Evolutionary conservation across 257 asterid genomes (phyloP), one percentile per base, ranked within the genome.

Genomic region (Knoxia roxburghii): DNA sequence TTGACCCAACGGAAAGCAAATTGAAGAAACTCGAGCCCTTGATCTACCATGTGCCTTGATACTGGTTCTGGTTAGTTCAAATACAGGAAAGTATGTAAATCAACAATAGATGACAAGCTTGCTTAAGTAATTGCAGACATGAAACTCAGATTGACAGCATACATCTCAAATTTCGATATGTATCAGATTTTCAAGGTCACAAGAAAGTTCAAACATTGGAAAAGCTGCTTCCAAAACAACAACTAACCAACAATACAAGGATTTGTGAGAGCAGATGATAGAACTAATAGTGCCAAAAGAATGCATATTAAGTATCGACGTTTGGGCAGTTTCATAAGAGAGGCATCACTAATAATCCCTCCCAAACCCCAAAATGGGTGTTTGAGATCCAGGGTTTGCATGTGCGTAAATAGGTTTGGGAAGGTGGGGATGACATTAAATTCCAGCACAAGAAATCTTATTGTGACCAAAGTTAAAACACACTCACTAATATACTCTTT

Each of bases 1-100:
- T 94, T 94, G 84, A 90, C 92, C 99, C 99, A 94, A 73, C 99
- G 96, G 85, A 94, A 94, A 71, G 99, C 87, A 83, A 94, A 94
- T 73, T 94, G 99, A 73, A 94, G 99, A 84, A 90, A 94, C 56
- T 94, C 97, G 68, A 94, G 99, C 70, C 99, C 99, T 81, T 94
- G 93, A 27, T 94, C 95, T 84, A 88, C 96, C 83, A 91, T 83
- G 85, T 87, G 98, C 72, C 76, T 87, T 60, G 85, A 83, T 54
- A 91, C 83, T 73, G 96, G 95, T 79, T 91, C 98, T 90, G 68
- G 56, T 55, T 61, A 68, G 70, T 68, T 80, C 46, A 65, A 39
- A 52, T 50, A 32, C 72, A 49, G 4, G 33, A 45, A 67, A 48
- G 41, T 33, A 20, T 13, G 10, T 12, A 17, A 21, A 50, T 59